phyloP scores from a whole-genome alignment of 257 asterid genomes.

The Verbena officinalis region DNA sequence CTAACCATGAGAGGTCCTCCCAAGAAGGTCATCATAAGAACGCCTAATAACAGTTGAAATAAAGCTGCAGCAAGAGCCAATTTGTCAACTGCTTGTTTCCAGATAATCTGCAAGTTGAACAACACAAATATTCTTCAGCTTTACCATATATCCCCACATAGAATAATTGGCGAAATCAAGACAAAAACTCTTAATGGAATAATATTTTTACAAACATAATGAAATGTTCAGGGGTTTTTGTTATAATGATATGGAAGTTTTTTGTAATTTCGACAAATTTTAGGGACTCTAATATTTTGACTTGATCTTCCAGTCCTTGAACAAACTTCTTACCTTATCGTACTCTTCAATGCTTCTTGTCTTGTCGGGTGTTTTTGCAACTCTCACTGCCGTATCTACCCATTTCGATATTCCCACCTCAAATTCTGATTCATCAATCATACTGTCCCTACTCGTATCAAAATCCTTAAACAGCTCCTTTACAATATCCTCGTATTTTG shows the following conservation, averaged over 20 bases:
- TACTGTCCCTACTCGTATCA: constrained; percentile 33
- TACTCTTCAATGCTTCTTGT: constrained; percentile 30
- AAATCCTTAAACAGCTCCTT: constrained; percentile 44
- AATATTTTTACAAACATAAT: no score
- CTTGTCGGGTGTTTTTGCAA: constrained; percentile 32
- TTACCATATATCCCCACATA: not conserved
- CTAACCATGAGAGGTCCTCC: constrained; percentile 55
- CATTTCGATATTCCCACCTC: constrained; percentile 38
- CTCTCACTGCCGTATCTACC: constrained; percentile 43
- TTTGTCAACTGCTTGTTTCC: constrained; percentile 33
- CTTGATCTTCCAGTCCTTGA: not conserved
- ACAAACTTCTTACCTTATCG: constrained; percentile 34
- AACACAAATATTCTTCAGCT: not conserved
- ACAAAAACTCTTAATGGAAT: no score
- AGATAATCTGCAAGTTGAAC: constrained; percentile 38
- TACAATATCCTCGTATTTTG: constrained; percentile 34
- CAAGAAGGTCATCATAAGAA: constrained; percentile 45
- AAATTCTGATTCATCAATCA: constrained; percentile 48
- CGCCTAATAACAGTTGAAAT: constrained; percentile 47
- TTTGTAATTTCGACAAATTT: no score
- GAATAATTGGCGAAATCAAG: no score
- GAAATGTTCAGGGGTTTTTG: no score
- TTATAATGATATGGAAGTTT: no score
- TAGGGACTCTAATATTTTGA: no score
- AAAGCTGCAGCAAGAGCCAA: constrained; percentile 38